phyloP scores from a whole-genome alignment of 2,329 filamentous ascomycete genomes.

The Colletotrichum sp. region DNA sequence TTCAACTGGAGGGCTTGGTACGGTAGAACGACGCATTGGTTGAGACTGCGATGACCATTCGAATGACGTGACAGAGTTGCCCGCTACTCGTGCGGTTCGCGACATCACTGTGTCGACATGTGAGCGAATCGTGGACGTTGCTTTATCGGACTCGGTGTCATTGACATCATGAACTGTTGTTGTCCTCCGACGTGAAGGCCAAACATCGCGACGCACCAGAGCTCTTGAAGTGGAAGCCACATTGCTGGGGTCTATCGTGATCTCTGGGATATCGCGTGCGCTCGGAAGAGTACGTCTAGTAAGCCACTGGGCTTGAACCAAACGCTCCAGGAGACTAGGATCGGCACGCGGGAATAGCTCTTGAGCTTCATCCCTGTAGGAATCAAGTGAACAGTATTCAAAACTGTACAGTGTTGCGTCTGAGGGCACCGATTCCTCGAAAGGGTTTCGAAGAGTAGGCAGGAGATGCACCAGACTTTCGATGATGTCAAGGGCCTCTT shows the following conservation, averaged over 20 bases:
- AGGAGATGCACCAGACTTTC: neutral
- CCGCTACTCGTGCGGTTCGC: neutral
- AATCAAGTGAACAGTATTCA: neutral
- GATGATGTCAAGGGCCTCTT: neutral
- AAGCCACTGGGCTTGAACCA: neutral
- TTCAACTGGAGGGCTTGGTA: neutral
- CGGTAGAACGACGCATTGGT: neutral
- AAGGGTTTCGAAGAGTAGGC: neutral
- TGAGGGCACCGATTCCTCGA: neutral
- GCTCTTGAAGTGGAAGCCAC: neutral
- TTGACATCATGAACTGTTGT: neutral
- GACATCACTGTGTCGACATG: neutral
- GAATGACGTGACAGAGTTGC: neutral
- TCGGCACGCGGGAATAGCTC: neutral
- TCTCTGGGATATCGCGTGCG: neutral
- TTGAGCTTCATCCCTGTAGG: neutral
- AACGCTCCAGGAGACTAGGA: neutral
- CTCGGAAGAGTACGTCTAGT: neutral
- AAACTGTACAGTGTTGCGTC: neutral
- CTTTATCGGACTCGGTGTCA: neutral
- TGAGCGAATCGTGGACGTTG: neutral
- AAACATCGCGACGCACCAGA: neutral
- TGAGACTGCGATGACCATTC: neutral
- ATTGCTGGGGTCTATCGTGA: neutral
- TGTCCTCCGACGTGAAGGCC: neutral